These are phyloP conservation scores for Pigoraptor vietnamica DNA, from an alignment of 78 protist genomes.

Conservation along the genomic window DNA sequence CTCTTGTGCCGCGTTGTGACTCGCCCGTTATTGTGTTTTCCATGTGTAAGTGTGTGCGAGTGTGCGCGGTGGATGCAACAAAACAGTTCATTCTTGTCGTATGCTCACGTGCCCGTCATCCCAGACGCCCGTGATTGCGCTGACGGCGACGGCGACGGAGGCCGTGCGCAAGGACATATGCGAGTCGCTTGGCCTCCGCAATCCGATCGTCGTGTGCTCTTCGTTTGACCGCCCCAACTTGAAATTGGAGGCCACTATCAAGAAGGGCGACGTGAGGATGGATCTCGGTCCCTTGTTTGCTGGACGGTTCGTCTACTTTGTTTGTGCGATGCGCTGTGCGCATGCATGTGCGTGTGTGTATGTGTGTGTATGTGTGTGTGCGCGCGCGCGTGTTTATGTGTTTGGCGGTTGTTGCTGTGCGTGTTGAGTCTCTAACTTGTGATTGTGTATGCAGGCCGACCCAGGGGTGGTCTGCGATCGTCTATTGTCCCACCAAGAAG, in stretches of 20 bases:
- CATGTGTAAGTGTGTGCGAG: not conserved
- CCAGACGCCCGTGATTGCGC: slow-evolving; percentile 55
- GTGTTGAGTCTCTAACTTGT: too few relatives aligned
- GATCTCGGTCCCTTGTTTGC: slow-evolving; percentile 28
- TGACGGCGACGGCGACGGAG: slow-evolving; percentile 83
- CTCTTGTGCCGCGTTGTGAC: too few relatives aligned
- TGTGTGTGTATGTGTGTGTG: too few relatives aligned
- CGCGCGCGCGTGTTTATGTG: too few relatives aligned
- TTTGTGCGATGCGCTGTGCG: not conserved
- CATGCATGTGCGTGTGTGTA: not conserved
- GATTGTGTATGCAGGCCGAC: not conserved
- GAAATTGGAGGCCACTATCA: slow-evolving; percentile 26
- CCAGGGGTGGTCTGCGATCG: not conserved
- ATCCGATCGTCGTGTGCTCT: not conserved
- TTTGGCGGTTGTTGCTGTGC: too few relatives aligned
- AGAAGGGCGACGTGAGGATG: slow-evolving; percentile 16
- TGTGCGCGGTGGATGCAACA: too few relatives aligned
- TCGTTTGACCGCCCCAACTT: slow-evolving; percentile 89
- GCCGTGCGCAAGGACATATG: slow-evolving; percentile 7
- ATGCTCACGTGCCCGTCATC: too few relatives aligned
- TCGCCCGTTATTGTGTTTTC: too few relatives aligned
- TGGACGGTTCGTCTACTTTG: not conserved
- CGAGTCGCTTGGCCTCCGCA: not conserved
- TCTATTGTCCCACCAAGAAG: not conserved
- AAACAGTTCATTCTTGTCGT: too few relatives aligned